Evolutionary conservation across 2,329 filamentous ascomycete species (phyloP).

Genomic region (Xylariaceae sp.): DNA sequence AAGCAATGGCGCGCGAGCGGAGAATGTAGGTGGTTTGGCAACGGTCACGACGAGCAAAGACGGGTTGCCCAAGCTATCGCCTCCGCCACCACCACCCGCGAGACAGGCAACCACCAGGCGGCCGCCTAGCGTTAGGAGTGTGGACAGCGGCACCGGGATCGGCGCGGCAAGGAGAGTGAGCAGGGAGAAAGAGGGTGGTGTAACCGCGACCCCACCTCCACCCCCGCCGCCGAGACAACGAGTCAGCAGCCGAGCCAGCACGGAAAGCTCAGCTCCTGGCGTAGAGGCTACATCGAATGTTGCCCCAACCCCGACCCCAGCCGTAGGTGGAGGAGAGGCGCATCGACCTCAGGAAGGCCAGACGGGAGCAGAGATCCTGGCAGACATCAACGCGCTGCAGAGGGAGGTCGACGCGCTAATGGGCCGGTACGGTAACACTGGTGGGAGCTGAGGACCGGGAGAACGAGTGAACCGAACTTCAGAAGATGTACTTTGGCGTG

Average conservation of each 20-base stretch:
- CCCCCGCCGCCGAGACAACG: conserved; percentile 53
- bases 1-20: conserved; percentile 9
- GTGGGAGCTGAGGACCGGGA: conserved; percentile 2
- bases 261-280: conserved; percentile 37
- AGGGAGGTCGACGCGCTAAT: conserved; percentile 73
- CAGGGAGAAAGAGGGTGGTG: conserved; percentile 32
- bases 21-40: conserved; percentile 9
- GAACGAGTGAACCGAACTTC: conserved; percentile 34
- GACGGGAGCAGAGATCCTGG: conserved; percentile 63
- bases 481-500: too few species aligned
- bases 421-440: conserved; percentile 41
- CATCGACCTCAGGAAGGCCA: background rate
- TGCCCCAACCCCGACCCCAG: background rate
- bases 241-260: conserved; percentile 49
- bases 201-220: conserved; percentile 46
- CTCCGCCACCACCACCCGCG: conserved; percentile 50
- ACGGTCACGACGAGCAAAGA: conserved; percentile 27
- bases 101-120: conserved; percentile 49
- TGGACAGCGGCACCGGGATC: conserved; percentile 41
- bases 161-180: conserved; percentile 36
- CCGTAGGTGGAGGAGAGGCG: conserved; percentile 25
- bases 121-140: conserved; percentile 46
- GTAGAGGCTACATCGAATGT: conserved; percentile 29
- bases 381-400: conserved; percentile 72
- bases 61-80: conserved; percentile 36